Evolutionary conservation across 2,329 filamentous ascomycete species (phyloP), one percentile per base, ranked within the genome.

Genomic region (Colletotrichum sp.): DNA sequence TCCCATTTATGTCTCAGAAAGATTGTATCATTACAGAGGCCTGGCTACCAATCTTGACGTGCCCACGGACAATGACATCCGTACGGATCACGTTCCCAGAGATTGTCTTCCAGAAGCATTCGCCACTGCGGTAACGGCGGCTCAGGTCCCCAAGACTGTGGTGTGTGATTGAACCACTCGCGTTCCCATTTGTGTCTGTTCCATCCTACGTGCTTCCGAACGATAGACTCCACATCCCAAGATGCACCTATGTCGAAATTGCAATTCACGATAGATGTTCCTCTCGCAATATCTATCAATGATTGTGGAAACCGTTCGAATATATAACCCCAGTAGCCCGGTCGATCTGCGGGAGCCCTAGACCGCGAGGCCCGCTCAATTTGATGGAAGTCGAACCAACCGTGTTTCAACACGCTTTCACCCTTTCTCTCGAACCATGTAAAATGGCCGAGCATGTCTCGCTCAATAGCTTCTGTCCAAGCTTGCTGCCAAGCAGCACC

Each of bases 1-100:
- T 39, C 18, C 39, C 6, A 44, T 44, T n/a, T 3, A 0, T 44
- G 0, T 1, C 39, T 44, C 36, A 1, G 0, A 39, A 18, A 39
- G 15, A 1, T 0, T 39, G 36, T 0, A 18, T 39, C 36, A 0
- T 39, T 39, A 0, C 36, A 39, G 36, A 18, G 34, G 34, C 34
- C 34, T 34, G 32, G 6, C 32, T 34, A 15, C 6, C 6, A 6
- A 34, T 34, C 6, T 34, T 15, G 2, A 6, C 6, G 6, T 36
- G 34, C 36, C 36, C 36, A 39, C 36, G 36, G 36, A 39, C 36
- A 39, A 39, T 0, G 36, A 0, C 15, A 39, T 0, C 36, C 36
- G 36, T 39, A 39, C 36, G 36, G 36, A 0, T 39, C 0, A 39
- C 0, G 36, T 39, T 39, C 0, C 36, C 36, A 39, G 15, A 22